Percentiles rank a stretch among this genome's conserved stretches.
Conservation (phyloP, 805 yeast genomes). For the Ogataea salicorniae region DNA sequence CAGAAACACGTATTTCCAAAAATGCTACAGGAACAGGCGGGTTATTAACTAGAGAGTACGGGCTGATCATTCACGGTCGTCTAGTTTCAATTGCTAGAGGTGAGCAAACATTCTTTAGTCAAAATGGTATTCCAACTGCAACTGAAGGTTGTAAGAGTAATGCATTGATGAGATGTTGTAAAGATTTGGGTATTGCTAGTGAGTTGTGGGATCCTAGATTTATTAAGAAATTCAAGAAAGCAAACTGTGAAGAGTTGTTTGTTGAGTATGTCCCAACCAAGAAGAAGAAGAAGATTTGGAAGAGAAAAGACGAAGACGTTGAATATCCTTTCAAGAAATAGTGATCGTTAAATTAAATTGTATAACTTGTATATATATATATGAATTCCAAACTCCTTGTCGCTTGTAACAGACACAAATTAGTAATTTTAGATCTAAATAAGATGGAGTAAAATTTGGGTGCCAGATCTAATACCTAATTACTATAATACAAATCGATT, state of each 20-base stretch:
- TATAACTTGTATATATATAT: background rate
- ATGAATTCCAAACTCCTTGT: too few species aligned
- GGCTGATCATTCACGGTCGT: slow-evolving; percentile 79
- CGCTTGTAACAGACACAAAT: too few species aligned
- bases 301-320: slow-evolving; percentile 72
- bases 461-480: too few species aligned
- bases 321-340: slow-evolving; percentile 76
- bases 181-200: slow-evolving; percentile 93
- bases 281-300: slow-evolving; percentile 89
- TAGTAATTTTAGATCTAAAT: background rate
- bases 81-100: slow-evolving; percentile 91
- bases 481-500: too few species aligned
- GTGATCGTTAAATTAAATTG: slow-evolving; percentile 4
- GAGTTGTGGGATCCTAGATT: slow-evolving; percentile 97
- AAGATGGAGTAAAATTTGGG: background rate
- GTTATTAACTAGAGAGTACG: slow-evolving; percentile 82
- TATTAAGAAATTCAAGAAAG: slow-evolving; percentile 60
- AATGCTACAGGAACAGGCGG: slow-evolving; percentile 34
- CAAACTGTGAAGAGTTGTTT: slow-evolving; percentile 72
- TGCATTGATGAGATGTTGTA: slow-evolving; percentile 96
- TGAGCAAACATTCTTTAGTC: slow-evolving; percentile 87
- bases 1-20: slow-evolving; percentile 73
- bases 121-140: slow-evolving; percentile 87
- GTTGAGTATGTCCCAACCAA: slow-evolving; percentile 80
- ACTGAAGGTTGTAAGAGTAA: slow-evolving; percentile 96